Percentiles rank a stretch among this genome's conserved stretches.
These are phyloP conservation scores for Xylariaceae sp. DNA, from an alignment of 2,329 filamentous ascomycete genomes.

Conservation along the genomic window DNA sequence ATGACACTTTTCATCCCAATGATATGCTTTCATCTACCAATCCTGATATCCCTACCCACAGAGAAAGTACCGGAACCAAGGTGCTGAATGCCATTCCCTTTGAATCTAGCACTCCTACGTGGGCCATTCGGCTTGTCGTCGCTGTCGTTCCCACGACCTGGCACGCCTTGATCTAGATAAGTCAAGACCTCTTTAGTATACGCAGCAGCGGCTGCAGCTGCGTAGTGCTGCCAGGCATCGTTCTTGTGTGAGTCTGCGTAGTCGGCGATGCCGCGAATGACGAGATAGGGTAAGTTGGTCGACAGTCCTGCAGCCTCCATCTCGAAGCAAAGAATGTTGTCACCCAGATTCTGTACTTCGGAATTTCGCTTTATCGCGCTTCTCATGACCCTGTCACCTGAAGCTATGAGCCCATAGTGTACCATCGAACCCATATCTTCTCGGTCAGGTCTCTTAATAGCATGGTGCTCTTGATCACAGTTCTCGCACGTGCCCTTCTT, in stretches of 20 bases:
- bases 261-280: conserved; percentile 13
- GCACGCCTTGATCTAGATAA: background rate
- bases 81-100: background rate
- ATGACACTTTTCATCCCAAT: too few species aligned
- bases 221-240: conserved; percentile 7
- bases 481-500: conserved; percentile 1
- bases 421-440: background rate
- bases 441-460: background rate
- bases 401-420: conserved; percentile 11
- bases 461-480: conserved; percentile 3
- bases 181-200: conserved; percentile 8
- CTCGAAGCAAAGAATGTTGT: conserved; percentile 11
- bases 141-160: background rate
- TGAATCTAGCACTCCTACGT: background rate
- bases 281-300: conserved; percentile 3
- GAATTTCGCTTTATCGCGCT: background rate
- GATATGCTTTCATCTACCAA: background rate
- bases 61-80: background rate
- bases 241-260: conserved; percentile 15
- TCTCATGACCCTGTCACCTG: conserved; percentile 2
- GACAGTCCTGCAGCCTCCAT: conserved; percentile 12
- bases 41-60: background rate
- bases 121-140: background rate
- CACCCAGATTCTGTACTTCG: background rate
- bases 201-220: conserved; percentile 8